Base-by-base conservation (phyloP, 306 rosid species). In the Cicer yamashitae region DNA sequence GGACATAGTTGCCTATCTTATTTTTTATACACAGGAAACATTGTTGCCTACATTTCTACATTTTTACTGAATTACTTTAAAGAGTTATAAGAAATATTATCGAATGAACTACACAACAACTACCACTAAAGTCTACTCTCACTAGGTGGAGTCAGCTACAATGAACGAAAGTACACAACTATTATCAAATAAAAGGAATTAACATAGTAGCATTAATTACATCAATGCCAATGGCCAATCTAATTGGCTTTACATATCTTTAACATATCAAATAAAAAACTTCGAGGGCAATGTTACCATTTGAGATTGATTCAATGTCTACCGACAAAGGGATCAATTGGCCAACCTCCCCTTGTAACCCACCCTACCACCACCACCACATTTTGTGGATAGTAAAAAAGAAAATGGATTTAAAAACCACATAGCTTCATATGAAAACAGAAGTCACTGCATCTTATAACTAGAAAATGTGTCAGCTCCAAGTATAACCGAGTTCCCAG, bases 291-390 rank as follows among this genome's bases (percentile, higher is more conserved):
- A 64, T 11, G 44, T 75, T 39, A 51, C 45, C 18, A 8, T 17
- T 41, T 40, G 50, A 5, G 40, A 46, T 38, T 9, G 73, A 53
- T 25, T 65, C 34, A 66, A 41, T 13, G 43, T 67, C 71, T 41
- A 76, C 74, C 18, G 22, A 77, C 74, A 67, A 54, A 52, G 50
- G 25, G 41, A 74, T 61, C 51, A 61, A 60, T 38, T 47, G 46
- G 69, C 54, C 9, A 48, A n/a, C 43, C 58, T 8, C 20, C 57
- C 52, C 34, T 25, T 25, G 34, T 25, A 25, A 25, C 34, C 34
- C 34, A 25, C 34, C 34, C 34, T 25, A 25, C 34, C 34, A 30
- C 5, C 34, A 30, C 34, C 34, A 30, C 52, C 18, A 7, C 41
- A 14, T 22, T 10, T 10, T 12, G 25, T 71, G 67, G 54, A 20